Evolutionary conservation across 768 basidiomycete species (phyloP).

Genomic region (Russula ochroleuca): DNA sequence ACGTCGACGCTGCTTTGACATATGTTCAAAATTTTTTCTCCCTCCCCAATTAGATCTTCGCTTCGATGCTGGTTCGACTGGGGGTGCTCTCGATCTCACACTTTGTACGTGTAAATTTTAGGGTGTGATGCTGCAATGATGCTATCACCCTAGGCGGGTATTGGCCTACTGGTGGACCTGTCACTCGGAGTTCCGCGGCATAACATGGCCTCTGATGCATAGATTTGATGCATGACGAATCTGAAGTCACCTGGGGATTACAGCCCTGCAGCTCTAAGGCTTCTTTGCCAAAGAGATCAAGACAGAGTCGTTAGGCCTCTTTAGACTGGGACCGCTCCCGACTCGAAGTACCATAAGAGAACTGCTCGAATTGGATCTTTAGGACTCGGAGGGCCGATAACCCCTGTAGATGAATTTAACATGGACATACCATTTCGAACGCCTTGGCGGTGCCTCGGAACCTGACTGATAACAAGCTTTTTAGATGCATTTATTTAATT

Average conservation of each 20-base stretch:
- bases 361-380: background rate
- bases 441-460: background rate
- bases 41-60: background rate
- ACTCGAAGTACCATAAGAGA: background rate
- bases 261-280: background rate
- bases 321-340: too few relatives aligned
- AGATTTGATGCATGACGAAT: background rate
- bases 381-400: background rate
- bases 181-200: background rate
- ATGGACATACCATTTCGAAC: background rate
- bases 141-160: background rate
- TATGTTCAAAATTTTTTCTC: background rate
- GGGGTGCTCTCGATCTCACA: background rate
- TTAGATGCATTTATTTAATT: background rate
- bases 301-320: background rate
- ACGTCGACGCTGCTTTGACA: background rate
- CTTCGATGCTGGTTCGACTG: background rate
- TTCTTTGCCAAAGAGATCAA: background rate
- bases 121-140: background rate
- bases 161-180: background rate
- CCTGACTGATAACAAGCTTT: background rate
- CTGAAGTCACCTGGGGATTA: background rate
- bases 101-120: background rate
- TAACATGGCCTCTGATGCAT: background rate
- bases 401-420: background rate